These are phyloP conservation scores for Moelleriella libera DNA, from an alignment of 2,329 filamentous ascomycete species.

Conservation along the genomic window DNA sequence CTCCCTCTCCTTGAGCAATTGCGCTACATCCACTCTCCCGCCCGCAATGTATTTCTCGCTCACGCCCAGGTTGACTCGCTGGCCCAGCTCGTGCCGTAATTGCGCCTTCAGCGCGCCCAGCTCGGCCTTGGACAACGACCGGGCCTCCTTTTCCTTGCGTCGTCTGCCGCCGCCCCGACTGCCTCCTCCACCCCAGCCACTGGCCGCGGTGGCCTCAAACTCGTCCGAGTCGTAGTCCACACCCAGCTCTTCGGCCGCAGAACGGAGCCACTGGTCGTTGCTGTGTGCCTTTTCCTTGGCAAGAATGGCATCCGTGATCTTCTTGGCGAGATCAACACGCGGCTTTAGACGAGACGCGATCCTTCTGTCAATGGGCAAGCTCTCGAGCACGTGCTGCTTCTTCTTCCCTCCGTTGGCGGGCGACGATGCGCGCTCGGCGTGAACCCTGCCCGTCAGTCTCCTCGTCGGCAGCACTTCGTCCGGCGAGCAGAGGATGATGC, in stretches of 20 bases:
- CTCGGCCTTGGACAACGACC: conserved; percentile 57
- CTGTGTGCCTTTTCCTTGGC: conserved; percentile 79
- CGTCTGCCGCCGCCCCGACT: conserved; percentile 61
- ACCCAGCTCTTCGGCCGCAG: conserved; percentile 80
- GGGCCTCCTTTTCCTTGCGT: conserved; percentile 59
- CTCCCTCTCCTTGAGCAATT: conserved; percentile 50
- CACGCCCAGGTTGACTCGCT: conserved; percentile 74
- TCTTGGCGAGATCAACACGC: conserved; percentile 69
- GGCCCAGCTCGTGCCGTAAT: conserved; percentile 53
- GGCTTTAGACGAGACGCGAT: conserved; percentile 64
- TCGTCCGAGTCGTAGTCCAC: conserved; percentile 90
- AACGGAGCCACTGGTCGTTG: conserved; percentile 72
- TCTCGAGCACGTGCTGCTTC: conserved; percentile 53
- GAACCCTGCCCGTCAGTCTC: conserved; percentile 76
- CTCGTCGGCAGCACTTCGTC: conserved; percentile 81
- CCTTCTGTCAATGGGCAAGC: conserved; percentile 69
- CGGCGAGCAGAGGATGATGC: conserved; percentile 77
- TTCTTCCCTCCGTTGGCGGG: conserved; percentile 12
- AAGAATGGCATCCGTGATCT: conserved; percentile 65
- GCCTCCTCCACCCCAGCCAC: conserved; percentile 42
- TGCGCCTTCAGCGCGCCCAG: conserved; percentile 56
- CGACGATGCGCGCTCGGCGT: conserved; percentile 42
- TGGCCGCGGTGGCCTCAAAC: conserved; percentile 62
- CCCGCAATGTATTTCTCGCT: conserved; percentile 75
- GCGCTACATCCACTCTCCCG: conserved; percentile 71